phyloP scores from a whole-genome alignment of 208 protist genomes.

The Vickermania ingenoplastis region DNA sequence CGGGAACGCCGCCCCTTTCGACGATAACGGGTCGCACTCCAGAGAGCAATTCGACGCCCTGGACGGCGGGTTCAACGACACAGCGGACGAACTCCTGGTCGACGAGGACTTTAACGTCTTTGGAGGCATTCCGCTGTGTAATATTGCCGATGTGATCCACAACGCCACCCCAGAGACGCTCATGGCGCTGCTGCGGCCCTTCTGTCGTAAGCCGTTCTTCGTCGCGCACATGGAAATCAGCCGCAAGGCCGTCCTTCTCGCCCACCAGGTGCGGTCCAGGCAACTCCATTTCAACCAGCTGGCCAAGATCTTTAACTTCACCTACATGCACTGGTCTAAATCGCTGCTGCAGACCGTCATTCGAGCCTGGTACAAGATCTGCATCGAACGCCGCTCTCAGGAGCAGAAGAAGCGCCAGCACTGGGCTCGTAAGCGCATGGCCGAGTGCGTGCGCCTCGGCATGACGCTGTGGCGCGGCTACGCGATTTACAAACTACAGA shows the following conservation, averaged over 20 bases:
- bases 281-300: conserved; percentile 50
- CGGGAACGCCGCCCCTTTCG: no score
- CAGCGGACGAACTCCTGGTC: no score
- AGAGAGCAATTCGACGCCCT: no score
- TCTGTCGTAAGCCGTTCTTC: conserved; percentile 63
- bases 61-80: no score
- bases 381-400: conserved; percentile 31
- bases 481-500: conserved; percentile 29
- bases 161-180: not conserved
- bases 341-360: conserved; percentile 44
- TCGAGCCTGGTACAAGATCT: conserved; percentile 43
- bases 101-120: not conserved
- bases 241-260: conserved; percentile 22
- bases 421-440: conserved; percentile 44
- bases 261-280: conserved; percentile 28
- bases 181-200: conserved; percentile 24
- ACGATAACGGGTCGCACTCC: no score
- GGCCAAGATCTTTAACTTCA: conserved; percentile 37
- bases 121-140: not conserved
- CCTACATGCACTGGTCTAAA: conserved; percentile 41
- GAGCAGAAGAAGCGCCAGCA: conserved; percentile 47
- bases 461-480: conserved; percentile 52
- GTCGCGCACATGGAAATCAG: conserved; percentile 54
- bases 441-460: conserved; percentile 27
- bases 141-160: conserved; percentile 1